phyloP scores from a whole-genome alignment of 768 basidiomycete genomes.

The Leucosporidium yakuticum region DNA sequence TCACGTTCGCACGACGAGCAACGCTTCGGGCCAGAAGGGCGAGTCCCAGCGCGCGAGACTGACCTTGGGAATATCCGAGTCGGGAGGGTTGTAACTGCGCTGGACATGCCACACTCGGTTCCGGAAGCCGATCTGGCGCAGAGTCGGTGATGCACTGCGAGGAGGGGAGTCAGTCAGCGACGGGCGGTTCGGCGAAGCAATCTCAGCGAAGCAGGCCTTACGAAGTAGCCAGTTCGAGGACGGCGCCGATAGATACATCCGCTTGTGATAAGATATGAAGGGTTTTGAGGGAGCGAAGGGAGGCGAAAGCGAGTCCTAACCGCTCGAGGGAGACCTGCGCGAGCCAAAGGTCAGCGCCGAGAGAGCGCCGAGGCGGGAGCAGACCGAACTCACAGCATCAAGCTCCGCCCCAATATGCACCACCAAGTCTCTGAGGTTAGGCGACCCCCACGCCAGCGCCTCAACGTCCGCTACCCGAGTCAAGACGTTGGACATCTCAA shows the following conservation, averaged over 20 bases:
- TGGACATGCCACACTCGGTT: conserved; percentile 33
- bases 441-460: neutral
- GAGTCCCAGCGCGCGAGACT: conserved; percentile 24
- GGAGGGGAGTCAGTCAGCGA: too few relatives aligned
- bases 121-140: conserved; percentile 29
- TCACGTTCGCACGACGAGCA: conserved; percentile 27
- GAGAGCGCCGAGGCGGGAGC: too few relatives aligned
- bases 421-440: conserved; percentile 12
- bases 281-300: too few relatives aligned
- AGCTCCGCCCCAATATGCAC: conserved; percentile 16
- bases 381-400: too few relatives aligned
- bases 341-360: too few relatives aligned
- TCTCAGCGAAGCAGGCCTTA: too few relatives aligned
- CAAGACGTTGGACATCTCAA: conserved; percentile 23
- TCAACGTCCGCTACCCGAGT: conserved; percentile 11
- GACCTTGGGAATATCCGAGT: conserved; percentile 7
- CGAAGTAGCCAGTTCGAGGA: too few relatives aligned
- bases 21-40: conserved; percentile 27
- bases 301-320: too few relatives aligned
- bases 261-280: too few relatives aligned
- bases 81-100: neutral
- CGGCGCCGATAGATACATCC: too few relatives aligned
- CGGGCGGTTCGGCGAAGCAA: too few relatives aligned
- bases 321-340: too few relatives aligned
- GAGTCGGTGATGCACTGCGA: conserved; percentile 1